Percentiles rank a stretch among this genome's conserved stretches.
These are phyloP conservation scores for Solanum piurae DNA, from an alignment of 257 asterid species.

Conservation along the genomic window DNA sequence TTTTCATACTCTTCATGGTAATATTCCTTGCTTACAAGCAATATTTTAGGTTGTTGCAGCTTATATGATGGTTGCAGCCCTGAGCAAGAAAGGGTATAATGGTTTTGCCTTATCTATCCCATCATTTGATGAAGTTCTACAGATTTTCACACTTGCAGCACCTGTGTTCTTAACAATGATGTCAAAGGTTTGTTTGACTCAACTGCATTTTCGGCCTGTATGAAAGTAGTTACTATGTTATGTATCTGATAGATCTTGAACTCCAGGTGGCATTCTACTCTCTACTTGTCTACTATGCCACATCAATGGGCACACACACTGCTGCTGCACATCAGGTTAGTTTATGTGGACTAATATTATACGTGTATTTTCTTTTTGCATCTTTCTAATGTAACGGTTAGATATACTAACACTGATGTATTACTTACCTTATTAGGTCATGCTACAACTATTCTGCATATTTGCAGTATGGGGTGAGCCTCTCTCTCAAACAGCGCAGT, in stretches of 20 bases:
- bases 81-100: conserved; percentile 69
- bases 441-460: conserved; percentile 76
- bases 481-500: conserved; percentile 94
- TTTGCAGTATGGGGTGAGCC: conserved; percentile 92
- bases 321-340: conserved; percentile 93
- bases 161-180: conserved; percentile 90
- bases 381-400: neutral
- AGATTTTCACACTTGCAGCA: conserved; percentile 78
- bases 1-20: neutral
- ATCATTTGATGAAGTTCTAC: conserved; percentile 49
- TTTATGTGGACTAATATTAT: neutral
- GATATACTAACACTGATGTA: neutral
- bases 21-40: neutral
- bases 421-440: conserved; percentile 43
- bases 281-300: conserved; percentile 82
- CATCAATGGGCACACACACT: conserved; percentile 68
- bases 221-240: conserved; percentile 1
- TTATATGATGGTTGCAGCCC: conserved; percentile 77
- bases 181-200: conserved; percentile 59
- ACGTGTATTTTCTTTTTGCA: neutral
- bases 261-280: conserved; percentile 72
- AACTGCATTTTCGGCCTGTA: neutral
- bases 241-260: conserved; percentile 10
- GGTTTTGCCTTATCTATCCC: conserved; percentile 82
- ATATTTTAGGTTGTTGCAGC: conserved; percentile 79